Conservation (phyloP, 257 asterid genomes). For the Phtheirospermum japonicum region DNA sequence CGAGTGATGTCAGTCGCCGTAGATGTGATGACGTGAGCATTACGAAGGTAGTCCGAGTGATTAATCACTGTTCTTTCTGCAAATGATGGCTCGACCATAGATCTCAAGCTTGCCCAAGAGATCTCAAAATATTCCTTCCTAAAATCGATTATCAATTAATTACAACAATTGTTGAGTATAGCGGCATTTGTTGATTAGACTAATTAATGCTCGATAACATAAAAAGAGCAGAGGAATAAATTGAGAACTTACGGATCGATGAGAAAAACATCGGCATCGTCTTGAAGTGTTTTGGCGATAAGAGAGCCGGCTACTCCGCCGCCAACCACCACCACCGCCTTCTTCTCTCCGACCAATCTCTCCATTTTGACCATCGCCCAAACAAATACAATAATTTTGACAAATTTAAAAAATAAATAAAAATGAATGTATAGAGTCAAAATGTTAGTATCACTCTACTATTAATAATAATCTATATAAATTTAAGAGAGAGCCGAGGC, state of each 20-base stretch:
- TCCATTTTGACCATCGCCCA: neutral
- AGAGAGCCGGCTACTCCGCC: conserved; percentile 82
- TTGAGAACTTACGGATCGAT: conserved; percentile 59
- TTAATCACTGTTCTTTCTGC: conserved; percentile 65
- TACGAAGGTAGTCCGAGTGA: conserved; percentile 69
- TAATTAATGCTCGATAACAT: neutral
- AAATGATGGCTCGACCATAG: conserved; percentile 82
- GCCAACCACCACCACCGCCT: conserved; percentile 72
- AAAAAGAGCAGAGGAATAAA: neutral
- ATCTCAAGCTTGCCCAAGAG: conserved; percentile 79
- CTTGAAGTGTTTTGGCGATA: conserved; percentile 61
- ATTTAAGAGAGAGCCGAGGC: too few relatives aligned
- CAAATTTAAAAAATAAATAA: too few relatives aligned
- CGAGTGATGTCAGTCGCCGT: conserved; percentile 56
- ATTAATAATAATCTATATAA: too few relatives aligned
- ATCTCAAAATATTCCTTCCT: conserved; percentile 87
- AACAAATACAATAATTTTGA: too few relatives aligned
- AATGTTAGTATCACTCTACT: too few relatives aligned
- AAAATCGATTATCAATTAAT: conserved; percentile 18
- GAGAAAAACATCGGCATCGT: conserved; percentile 55
- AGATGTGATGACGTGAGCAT: conserved; percentile 52
- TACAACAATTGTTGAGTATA: neutral
- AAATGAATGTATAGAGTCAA: too few relatives aligned
- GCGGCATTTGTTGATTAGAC: too few relatives aligned
- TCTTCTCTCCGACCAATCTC: conserved; percentile 37